Conservation (phyloP, 225 moss, liverwort and hornwort species). For the Physcomitrium patens region DNA sequence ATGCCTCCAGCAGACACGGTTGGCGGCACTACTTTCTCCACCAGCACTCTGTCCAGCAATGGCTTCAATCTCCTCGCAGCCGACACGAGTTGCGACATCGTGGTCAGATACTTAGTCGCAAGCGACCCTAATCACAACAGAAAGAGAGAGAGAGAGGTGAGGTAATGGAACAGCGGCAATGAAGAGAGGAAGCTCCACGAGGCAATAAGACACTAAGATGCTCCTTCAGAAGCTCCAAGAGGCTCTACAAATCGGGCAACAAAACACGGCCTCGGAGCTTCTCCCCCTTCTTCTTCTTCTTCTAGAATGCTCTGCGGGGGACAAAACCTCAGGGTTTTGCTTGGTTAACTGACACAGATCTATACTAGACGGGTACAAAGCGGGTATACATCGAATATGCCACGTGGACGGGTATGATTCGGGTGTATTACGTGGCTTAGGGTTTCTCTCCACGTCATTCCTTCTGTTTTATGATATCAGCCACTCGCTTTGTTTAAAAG, state of each 20-base stretch:
- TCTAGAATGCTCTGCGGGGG: slow-evolving; percentile 25
- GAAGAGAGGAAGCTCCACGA: neutral
- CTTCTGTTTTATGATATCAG: too few relatives aligned
- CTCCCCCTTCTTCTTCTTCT: neutral
- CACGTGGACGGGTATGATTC: too few relatives aligned
- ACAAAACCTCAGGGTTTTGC: slow-evolving; percentile 21
- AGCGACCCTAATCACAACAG: neutral
- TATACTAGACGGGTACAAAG: too few relatives aligned
- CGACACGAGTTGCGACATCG: slow-evolving; percentile 65
- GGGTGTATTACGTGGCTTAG: too few relatives aligned
- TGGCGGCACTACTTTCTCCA: slow-evolving; percentile 94
- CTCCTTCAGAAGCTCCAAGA: too few relatives aligned
- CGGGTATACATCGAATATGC: too few relatives aligned
- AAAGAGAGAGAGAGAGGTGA: too few relatives aligned
- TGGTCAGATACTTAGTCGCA: neutral
- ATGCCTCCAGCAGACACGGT: slow-evolving; percentile 83
- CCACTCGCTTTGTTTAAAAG: too few relatives aligned
- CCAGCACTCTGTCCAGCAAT: slow-evolving; percentile 84
- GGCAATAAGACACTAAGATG: neutral
- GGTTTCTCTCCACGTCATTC: too few relatives aligned
- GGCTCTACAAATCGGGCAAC: neutral
- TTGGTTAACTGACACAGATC: slow-evolving; percentile 16
- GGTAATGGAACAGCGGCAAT: neutral
- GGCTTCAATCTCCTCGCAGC: slow-evolving; percentile 77
- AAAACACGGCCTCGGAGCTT: too few relatives aligned